Percentiles rank a stretch among this genome's conserved stretches.
Evolutionary conservation across 2,329 filamentous ascomycete species (phyloP).

Genomic region (Cercospora sesami): DNA sequence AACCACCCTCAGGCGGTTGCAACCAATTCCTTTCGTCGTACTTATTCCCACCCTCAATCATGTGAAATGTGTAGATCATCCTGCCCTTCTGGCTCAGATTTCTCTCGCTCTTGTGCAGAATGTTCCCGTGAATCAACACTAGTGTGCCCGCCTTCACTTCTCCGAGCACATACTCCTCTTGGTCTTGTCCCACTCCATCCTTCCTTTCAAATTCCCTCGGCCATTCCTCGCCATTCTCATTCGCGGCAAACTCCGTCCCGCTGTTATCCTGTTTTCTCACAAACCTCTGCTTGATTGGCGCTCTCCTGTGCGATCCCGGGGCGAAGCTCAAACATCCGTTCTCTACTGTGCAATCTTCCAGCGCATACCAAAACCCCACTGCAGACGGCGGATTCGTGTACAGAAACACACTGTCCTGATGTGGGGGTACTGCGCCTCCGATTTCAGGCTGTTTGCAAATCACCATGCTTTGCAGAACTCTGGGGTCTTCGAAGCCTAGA

Average conservation of each 20-base stretch:
- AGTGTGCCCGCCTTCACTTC: constrained; percentile 89
- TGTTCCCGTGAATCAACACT: constrained; percentile 92
- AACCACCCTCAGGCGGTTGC: constrained; percentile 77
- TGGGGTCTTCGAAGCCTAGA: constrained; percentile 73
- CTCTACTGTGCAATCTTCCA: constrained; percentile 82
- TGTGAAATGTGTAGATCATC: constrained; percentile 96
- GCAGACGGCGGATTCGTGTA: constrained; percentile 87
- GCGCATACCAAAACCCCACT: constrained; percentile 95
- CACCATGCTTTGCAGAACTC: constrained; percentile 89
- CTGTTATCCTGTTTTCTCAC: constrained; percentile 67
- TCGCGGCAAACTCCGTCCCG: constrained; percentile 58
- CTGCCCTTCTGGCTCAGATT: constrained; percentile 83
- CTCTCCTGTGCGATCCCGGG: constrained; percentile 75
- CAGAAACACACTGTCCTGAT: constrained; percentile 90
- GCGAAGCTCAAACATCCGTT: constrained; percentile 91
- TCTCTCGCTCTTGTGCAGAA: constrained; percentile 93
- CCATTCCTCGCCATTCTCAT: constrained; percentile 59
- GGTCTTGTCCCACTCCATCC: constrained; percentile 38
- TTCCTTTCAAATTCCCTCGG: constrained; percentile 39
- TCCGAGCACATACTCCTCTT: constrained; percentile 69
- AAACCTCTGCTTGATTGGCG: constrained; percentile 70
- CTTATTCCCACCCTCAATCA: constrained; percentile 76
- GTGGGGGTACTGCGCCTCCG: constrained; percentile 83
- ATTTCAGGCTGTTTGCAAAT: constrained; percentile 99
- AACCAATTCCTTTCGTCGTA: constrained; percentile 94